phyloP scores from a whole-genome alignment of 2,329 filamentous ascomycete species.

The Macrophomina tecta region DNA sequence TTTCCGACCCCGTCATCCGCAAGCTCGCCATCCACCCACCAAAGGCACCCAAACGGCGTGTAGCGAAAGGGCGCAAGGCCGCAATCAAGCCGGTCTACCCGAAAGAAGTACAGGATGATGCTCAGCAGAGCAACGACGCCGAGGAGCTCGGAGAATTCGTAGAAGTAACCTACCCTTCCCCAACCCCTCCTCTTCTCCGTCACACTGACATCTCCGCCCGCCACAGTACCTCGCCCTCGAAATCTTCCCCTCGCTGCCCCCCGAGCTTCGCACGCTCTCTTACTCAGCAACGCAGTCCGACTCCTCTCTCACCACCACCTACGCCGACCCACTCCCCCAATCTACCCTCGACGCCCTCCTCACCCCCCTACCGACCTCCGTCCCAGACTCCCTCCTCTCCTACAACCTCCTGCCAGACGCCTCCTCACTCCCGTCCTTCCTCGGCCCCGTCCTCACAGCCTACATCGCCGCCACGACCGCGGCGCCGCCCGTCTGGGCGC shows the following conservation, averaged over 20 bases:
- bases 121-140: conserved; percentile 49
- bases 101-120: conserved; percentile 19
- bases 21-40: conserved; percentile 58
- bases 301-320: conserved; percentile 58
- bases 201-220: conserved; percentile 1
- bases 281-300: conserved; percentile 63
- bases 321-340: conserved; percentile 63
- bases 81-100: conserved; percentile 39
- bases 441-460: conserved; percentile 66
- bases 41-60: conserved; percentile 52
- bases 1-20: conserved; percentile 72
- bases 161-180: conserved; percentile 55
- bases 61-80: conserved; percentile 48
- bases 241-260: conserved; percentile 70
- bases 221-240: conserved; percentile 71
- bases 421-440: conserved; percentile 57
- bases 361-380: conserved; percentile 61
- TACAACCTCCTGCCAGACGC: conserved; percentile 65
- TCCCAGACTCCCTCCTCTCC: conserved; percentile 70
- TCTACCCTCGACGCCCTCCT: conserved; percentile 59
- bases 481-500: conserved; percentile 67
- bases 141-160: conserved; percentile 81
- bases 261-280: conserved; percentile 65
- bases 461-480: conserved; percentile 66
- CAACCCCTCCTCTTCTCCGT: not conserved